Conservation (phyloP, 495 filamentous ascomycete genomes). For the Aspergillus incahuasiensis region DNA sequence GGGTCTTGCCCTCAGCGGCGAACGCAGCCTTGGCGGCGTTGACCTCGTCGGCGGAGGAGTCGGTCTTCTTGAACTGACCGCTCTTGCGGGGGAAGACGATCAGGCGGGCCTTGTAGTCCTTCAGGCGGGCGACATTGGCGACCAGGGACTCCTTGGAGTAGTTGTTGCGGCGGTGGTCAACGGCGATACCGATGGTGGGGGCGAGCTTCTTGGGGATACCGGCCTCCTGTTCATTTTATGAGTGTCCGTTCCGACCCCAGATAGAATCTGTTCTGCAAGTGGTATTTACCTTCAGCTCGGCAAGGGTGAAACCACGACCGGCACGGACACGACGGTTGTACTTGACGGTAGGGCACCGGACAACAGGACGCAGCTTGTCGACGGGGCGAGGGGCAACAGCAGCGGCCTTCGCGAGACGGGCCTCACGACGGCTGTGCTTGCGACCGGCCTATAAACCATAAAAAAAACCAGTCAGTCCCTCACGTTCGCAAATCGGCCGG, state of each 20-base stretch:
- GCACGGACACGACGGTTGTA: constrained; percentile 98
- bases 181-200: constrained; percentile 90
- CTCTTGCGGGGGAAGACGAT: constrained; percentile 96
- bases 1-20: constrained; percentile 46
- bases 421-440: constrained; percentile 85
- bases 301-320: constrained; percentile 93
- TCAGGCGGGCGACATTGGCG: constrained; percentile 91
- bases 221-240: constrained; percentile 61
- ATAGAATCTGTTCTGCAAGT: background rate
- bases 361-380: constrained; percentile 92
- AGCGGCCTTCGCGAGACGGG: constrained; percentile 87
- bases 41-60: constrained; percentile 83
- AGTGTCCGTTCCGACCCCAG: background rate
- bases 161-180: constrained; percentile 95
- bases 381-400: constrained; percentile 92
- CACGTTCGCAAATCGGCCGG: constrained; percentile 15
- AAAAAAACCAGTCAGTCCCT: constrained; percentile 8
- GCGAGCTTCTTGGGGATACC: constrained; percentile 93
- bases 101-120: constrained; percentile 89
- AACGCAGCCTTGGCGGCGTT: constrained; percentile 59
- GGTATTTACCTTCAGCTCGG: constrained; percentile 87
- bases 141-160: constrained; percentile 89
- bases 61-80: constrained; percentile 85
- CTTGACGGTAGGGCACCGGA: constrained; percentile 91
- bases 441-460: constrained; percentile 73